phyloP scores from a whole-genome alignment of 129 eudicot genomes.

The Smallanthus sonchifolius region DNA sequence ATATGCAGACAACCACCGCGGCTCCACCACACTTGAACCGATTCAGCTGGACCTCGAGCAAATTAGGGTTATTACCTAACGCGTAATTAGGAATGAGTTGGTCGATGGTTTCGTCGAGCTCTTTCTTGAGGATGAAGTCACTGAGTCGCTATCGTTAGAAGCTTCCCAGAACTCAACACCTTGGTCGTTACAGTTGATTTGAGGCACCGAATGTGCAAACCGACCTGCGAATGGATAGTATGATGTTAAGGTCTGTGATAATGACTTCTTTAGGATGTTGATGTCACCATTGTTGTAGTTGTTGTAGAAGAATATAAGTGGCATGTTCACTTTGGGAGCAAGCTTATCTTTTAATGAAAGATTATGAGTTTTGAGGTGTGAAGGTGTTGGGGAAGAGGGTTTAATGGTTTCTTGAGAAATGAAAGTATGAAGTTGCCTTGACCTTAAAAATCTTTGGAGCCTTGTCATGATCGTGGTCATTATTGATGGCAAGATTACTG shows the following conservation, averaged over 20 bases:
- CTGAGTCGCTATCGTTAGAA: neutral
- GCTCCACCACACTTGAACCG: constrained; percentile 17
- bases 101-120: constrained; percentile 3
- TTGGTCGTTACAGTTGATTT: constrained; percentile 16
- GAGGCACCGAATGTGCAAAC: neutral
- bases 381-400: neutral
- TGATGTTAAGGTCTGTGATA: constrained; percentile 12
- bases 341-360: neutral
- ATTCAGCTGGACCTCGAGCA: constrained; percentile 15
- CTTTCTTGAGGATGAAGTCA: neutral
- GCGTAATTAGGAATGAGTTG: constrained; percentile 13
- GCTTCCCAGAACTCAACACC: constrained; percentile 21
- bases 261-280: constrained; percentile 11
- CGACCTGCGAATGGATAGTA: constrained; percentile 30
- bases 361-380: constrained; percentile 41
- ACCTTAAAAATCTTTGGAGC: neutral
- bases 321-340: constrained; percentile 7
- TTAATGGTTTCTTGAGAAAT: neutral
- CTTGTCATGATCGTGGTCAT: neutral
- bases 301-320: constrained; percentile 17
- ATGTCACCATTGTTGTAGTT: neutral
- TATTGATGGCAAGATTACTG: neutral
- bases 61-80: neutral
- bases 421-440: neutral
- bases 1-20: constrained; percentile 9